A percentile compares a stretch with the other conserved stretches of the same genome.
Evolutionary conservation across 2,329 filamentous ascomycete species (phyloP).

Genomic region (Emmonsiellopsis sp.): DNA sequence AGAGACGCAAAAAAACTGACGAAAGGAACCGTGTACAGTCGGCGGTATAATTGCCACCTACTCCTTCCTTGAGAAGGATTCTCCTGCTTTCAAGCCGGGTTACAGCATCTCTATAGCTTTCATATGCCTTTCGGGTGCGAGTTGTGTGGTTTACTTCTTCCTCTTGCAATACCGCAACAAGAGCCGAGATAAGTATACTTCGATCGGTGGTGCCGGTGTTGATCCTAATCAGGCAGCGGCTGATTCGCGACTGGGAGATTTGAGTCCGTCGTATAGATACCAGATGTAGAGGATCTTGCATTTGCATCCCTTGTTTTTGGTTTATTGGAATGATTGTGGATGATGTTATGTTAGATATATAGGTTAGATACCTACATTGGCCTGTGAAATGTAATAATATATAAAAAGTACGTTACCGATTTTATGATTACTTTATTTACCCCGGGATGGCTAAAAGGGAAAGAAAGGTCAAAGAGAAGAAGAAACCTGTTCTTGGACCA

Average conservation of each 20-base stretch:
- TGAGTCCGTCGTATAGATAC: conserved; percentile 35
- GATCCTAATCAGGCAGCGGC: conserved; percentile 11
- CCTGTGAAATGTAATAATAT: no score
- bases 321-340: neutral
- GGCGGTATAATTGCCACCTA: conserved; percentile 72
- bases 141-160: conserved; percentile 30
- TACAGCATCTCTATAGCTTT: conserved; percentile 73
- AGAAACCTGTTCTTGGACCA: no score
- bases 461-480: no score
- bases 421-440: no score
- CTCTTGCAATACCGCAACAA: conserved; percentile 32
- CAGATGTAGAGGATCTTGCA: conserved; percentile 11
- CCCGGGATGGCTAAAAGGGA: no score
- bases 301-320: neutral
- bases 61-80: conserved; percentile 57
- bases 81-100: conserved; percentile 59
- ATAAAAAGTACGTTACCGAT: no score
- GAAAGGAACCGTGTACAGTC: conserved; percentile 31
- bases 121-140: conserved; percentile 55
- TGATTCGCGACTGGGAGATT: conserved; percentile 28
- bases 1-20: neutral
- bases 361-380: no score
- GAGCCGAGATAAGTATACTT: conserved; percentile 25
- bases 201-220: conserved; percentile 11
- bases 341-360: no score